phyloP scores from a whole-genome alignment of 176 grass and related monocot genomes.

The Cymbopogon citratus region DNA sequence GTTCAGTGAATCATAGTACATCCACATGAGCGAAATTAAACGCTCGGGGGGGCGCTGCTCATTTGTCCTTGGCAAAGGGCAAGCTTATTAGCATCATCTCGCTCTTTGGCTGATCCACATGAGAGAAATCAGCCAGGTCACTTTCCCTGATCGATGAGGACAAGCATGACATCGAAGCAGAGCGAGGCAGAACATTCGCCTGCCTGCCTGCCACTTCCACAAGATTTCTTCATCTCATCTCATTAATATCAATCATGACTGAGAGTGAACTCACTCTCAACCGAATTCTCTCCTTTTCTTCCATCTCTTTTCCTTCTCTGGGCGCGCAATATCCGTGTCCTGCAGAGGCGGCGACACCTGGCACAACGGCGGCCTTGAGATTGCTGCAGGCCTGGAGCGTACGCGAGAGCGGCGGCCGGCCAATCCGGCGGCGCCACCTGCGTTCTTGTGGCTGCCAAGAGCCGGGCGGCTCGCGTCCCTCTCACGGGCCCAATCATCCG shows the following conservation, averaged over 20 bases:
- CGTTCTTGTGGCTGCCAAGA: slow-evolving; percentile 19
- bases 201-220: background rate
- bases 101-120: background rate
- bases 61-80: background rate
- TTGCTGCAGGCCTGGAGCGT: background rate
- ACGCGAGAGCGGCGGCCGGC: background rate
- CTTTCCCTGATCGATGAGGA: slow-evolving; percentile 10
- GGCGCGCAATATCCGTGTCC: background rate
- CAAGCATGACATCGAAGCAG: slow-evolving; percentile 22
- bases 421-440: slow-evolving; percentile 33
- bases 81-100: background rate
- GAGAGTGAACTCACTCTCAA: background rate
- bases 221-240: background rate
- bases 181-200: slow-evolving; percentile 22
- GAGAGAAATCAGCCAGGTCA: background rate
- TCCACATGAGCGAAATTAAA: background rate
- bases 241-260: background rate
- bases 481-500: slow-evolving; percentile 17
- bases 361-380: background rate
- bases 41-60: background rate
- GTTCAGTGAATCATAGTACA: background rate
- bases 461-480: slow-evolving; percentile 24
- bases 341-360: slow-evolving; percentile 17
- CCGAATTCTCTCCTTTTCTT: background rate
- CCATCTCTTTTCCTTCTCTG: background rate